These are phyloP conservation scores for Raphanus sativus DNA, from an alignment of 345 rosid species.

Conservation along the genomic window DNA sequence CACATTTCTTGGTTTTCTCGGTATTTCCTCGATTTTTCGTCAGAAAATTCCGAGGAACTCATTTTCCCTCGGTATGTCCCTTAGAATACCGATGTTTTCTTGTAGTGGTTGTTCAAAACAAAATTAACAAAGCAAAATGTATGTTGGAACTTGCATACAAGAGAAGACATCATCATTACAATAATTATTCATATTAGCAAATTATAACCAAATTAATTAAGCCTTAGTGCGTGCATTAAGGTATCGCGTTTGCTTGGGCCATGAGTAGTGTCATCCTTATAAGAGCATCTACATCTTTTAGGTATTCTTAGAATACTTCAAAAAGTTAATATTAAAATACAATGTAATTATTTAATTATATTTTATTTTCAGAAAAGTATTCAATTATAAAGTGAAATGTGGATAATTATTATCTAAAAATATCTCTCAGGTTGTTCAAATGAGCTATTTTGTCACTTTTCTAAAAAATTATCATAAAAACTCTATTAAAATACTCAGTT, in stretches of 20 bases:
- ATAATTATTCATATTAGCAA: background rate
- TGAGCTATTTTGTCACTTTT: background rate
- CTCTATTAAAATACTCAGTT: background rate
- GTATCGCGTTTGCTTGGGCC: slow-evolving; percentile 13
- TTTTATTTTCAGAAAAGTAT: background rate
- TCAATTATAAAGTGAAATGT: background rate
- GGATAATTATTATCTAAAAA: background rate
- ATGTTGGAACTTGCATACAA: background rate
- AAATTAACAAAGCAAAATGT: background rate
- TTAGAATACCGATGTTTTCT: too few species aligned
- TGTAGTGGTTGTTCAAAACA: background rate
- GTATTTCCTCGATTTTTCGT: too few species aligned
- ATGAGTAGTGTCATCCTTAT: slow-evolving; percentile 24
- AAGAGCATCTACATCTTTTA: background rate
- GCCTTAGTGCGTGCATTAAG: slow-evolving; percentile 17
- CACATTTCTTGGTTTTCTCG: too few species aligned
- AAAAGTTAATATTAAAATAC: background rate
- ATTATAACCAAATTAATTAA: background rate
- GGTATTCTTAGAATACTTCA: background rate
- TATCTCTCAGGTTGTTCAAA: background rate
- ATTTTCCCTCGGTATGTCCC: too few species aligned
- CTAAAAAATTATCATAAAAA: background rate
- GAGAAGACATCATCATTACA: slow-evolving; percentile 4
- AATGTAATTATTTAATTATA: background rate
- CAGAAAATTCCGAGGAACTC: too few species aligned